Conservation (phyloP, 768 basidiomycete species). For the Phlebiopsis gigantea region DNA sequence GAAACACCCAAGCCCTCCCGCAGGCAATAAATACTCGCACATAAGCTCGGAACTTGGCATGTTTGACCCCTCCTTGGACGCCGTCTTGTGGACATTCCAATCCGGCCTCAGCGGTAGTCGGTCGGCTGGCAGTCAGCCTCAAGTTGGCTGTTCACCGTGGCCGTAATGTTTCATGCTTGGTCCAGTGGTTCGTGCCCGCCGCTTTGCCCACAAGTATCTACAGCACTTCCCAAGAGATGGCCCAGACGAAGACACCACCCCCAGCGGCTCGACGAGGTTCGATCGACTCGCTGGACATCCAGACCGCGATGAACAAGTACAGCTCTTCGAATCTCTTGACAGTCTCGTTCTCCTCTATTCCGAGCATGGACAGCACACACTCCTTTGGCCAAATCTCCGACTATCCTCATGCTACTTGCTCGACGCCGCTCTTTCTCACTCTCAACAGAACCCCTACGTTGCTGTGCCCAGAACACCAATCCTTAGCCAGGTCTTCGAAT, state of each 20-base stretch:
- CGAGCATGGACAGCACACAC: slow-evolving; percentile 15
- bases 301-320: not conserved
- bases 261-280: not conserved
- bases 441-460: not conserved
- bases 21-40: not conserved
- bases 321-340: slow-evolving; percentile 16
- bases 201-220: no score
- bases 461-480: not conserved
- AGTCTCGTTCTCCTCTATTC: slow-evolving; percentile 16
- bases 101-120: not conserved
- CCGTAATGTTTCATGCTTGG: not conserved
- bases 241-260: no score
- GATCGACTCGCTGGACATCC: slow-evolving; percentile 6
- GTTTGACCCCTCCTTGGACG: not conserved
- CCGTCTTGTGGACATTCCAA: not conserved
- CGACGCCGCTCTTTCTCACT: not conserved
- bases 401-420: slow-evolving; percentile 19
- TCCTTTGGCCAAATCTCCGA: slow-evolving; percentile 16
- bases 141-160: not conserved
- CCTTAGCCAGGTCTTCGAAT: not conserved
- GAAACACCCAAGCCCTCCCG: not conserved
- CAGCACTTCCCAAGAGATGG: no score
- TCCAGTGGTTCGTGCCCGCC: not conserved
- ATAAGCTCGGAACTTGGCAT: not conserved
- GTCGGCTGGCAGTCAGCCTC: not conserved